phyloP scores from a whole-genome alignment of 345 rosid genomes.

The Cardamine occulta region DNA sequence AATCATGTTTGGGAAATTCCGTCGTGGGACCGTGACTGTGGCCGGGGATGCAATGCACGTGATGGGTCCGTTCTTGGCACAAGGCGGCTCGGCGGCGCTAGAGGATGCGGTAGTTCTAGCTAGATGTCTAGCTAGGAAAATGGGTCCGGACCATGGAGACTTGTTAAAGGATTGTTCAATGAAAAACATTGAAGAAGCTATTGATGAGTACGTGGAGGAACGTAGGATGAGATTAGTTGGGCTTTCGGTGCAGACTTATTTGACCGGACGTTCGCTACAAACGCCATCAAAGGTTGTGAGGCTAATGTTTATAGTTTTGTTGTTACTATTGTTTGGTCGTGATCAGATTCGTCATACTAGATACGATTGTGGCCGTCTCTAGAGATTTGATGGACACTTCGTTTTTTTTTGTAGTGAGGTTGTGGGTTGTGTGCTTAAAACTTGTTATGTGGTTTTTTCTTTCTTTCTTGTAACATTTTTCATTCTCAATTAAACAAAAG shows the following conservation, averaged over 20 bases:
- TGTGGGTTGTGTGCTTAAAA: background rate
- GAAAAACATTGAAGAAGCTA: conserved; percentile 39
- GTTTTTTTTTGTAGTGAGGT: conserved; percentile 1
- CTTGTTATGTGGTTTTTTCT: background rate
- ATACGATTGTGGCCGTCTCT: conserved; percentile 43
- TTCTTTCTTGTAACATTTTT: too few relatives aligned
- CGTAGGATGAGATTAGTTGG: conserved; percentile 43
- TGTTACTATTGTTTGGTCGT: conserved; percentile 41
- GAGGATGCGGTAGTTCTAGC: conserved; percentile 64
- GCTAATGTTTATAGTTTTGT: conserved; percentile 38
- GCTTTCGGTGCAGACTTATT: conserved; percentile 45
- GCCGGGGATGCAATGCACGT: conserved; percentile 62
- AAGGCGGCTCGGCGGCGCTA: conserved; percentile 54
- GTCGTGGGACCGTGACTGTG: conserved; percentile 53
- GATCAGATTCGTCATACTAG: conserved; percentile 35
- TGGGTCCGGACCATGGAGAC: conserved; percentile 32
- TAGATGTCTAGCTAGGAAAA: conserved; percentile 48
- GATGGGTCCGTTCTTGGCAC: conserved; percentile 61
- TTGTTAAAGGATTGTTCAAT: conserved; percentile 1
- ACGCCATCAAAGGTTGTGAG: conserved; percentile 32
- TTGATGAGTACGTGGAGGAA: conserved; percentile 38
- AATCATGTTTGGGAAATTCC: conserved; percentile 42
- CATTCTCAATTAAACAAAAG: too few relatives aligned
- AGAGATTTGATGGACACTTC: conserved; percentile 15
- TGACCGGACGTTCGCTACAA: conserved; percentile 39